Base-by-base conservation (phyloP, 2,329 filamentous ascomycete genomes). In the Epichloe festucae region DNA sequence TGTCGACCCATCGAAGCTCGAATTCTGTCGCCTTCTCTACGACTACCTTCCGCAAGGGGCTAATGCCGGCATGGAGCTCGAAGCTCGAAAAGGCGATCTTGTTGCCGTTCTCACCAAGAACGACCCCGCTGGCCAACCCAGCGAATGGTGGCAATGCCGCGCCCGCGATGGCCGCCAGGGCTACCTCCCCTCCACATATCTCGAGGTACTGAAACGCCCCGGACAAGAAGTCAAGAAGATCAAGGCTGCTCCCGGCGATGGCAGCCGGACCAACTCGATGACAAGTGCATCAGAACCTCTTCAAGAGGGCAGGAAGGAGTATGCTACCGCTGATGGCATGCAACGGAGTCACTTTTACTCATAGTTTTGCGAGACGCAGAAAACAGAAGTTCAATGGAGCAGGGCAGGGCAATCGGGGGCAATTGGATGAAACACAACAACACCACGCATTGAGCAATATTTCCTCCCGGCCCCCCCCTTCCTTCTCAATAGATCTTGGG, bases 131-230 rank as follows among this genome's bases (percentile, higher is more conserved):
- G 93, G 93, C 43, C 89, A 93, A 60, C 81, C 89, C 4, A 93
- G 87, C 49, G 91, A 98, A 64, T 98, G 93, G 93, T 98, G 93
- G 93, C 82, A 85, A 58, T 98, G 94, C 69, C 80, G 93, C 51
- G 86, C 91, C 14, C 79, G 93, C 54, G 89, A 97, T 64, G 90
- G 89, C 45, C 79, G 89, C 27, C 84, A 95, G 60, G 93, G 93
- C 7, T 98, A 97, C 64, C 76, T 98, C 5, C 93, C 94, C 2
- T 82, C 85, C 1, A 90, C 89, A 1, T 98, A 96, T 63, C 77
- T 98, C 31, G 89, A 95, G 68, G 78, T 93, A 47, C 73, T 81
- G 27, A 74, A 75, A 60, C 71, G 76, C 48, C 75, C 79, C 0
- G 73, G 72, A 21, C 70, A 73, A 31, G 67, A 69, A 34, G 63